phyloP scores from a whole-genome alignment of 139 green algal genomes.

The Pseudopediastrum boryanum region DNA sequence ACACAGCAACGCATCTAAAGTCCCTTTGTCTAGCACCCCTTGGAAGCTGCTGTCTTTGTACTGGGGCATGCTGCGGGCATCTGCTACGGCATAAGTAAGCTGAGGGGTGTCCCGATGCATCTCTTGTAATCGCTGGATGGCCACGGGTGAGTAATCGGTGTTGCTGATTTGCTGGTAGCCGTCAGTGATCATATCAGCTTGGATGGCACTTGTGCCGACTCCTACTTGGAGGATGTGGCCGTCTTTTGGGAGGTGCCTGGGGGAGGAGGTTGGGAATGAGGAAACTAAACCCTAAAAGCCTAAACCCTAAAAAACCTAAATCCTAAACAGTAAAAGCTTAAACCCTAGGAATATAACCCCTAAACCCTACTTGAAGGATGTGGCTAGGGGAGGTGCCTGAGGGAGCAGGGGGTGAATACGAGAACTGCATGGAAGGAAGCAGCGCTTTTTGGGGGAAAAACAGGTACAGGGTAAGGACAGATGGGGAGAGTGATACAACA shows the following conservation, averaged over 20 bases:
- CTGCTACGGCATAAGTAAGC: conserved; percentile 16
- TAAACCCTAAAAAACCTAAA: not conserved
- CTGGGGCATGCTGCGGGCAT: conserved; percentile 21
- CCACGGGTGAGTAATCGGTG: conserved; percentile 32
- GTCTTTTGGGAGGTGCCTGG: conserved; percentile 25
- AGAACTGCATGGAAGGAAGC: not conserved
- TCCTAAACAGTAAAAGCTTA: not conserved
- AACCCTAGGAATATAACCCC: not conserved
- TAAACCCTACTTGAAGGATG: not conserved
- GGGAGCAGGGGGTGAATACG: not conserved
- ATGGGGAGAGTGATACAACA: too few relatives aligned
- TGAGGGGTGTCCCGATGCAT: not conserved
- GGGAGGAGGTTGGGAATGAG: not conserved
- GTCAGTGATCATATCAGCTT: conserved; percentile 32
- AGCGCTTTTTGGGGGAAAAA: not conserved
- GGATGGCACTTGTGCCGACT: conserved; percentile 36
- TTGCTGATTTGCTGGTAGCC: conserved; percentile 17
- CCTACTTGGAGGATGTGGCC: conserved; percentile 26
- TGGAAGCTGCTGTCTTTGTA: not conserved
- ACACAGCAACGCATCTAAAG: conserved; percentile 39
- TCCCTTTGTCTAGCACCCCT: conserved; percentile 30
- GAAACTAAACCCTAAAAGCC: not conserved
- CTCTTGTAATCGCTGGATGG: conserved; percentile 10
- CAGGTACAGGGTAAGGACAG: too few relatives aligned
- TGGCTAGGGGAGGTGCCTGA: not conserved